Percentiles rank a stretch among this genome's conserved stretches.
phyloP scores from a whole-genome alignment of 768 basidiomycete genomes.

The Cystobasidiopsis lactophilus region DNA sequence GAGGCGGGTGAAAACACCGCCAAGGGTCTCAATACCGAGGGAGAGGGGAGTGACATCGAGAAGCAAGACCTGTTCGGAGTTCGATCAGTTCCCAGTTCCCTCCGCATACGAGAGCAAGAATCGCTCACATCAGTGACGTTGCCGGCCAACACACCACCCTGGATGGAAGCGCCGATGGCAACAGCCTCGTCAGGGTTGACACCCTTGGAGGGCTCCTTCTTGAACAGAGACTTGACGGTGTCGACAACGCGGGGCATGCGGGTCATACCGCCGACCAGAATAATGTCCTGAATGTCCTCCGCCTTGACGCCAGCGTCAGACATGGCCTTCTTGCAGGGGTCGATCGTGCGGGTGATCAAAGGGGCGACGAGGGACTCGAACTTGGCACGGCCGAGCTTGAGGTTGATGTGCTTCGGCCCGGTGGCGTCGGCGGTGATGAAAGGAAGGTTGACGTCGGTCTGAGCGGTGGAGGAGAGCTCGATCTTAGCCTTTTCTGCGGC shows the following conservation, averaged over 20 bases:
- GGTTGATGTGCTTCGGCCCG: conserved; percentile 94
- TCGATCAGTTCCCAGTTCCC: too few species aligned
- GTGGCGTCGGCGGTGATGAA: conserved; percentile 93
- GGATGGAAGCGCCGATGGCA: conserved; percentile 92
- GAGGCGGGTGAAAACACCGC: conserved; percentile 98
- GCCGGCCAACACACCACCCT: conserved; percentile 91
- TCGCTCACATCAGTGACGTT: conserved; percentile 92
- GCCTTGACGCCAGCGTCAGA: conserved; percentile 77
- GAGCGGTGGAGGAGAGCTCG: conserved; percentile 76
- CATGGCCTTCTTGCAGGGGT: conserved; percentile 96
- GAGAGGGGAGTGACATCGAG: conserved; percentile 92
- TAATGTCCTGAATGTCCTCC: conserved; percentile 82
- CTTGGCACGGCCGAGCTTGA: conserved; percentile 63
- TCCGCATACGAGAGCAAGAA: too few species aligned
- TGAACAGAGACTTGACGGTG: conserved; percentile 81
- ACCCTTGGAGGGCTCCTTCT: conserved; percentile 91
- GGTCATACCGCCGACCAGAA: conserved; percentile 94
- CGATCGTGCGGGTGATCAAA: conserved; percentile 70
- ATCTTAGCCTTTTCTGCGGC: conserved; percentile 99
- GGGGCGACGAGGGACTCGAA: conserved; percentile 67
- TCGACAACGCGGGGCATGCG: conserved; percentile 92
- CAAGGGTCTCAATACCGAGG: conserved; percentile 69
- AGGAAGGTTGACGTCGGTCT: conserved; percentile 92
- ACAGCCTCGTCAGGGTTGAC: conserved; percentile 99
- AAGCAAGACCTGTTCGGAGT: too few species aligned